Base-by-base conservation (phyloP, 1,284 basidiomycete species). In the Boletus calvinii region DNA sequence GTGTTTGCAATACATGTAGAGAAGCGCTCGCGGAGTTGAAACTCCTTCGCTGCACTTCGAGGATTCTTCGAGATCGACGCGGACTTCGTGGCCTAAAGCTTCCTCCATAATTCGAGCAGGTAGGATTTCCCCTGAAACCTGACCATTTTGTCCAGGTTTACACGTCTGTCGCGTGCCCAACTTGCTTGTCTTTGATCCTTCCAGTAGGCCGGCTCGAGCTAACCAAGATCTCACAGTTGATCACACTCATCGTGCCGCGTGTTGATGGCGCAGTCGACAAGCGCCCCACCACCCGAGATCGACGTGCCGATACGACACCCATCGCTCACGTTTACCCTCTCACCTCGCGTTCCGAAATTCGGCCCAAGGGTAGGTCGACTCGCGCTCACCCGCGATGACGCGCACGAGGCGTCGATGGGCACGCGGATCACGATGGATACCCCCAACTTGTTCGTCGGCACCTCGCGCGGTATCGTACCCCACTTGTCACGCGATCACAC, bases 401-500 rank as follows among this genome's bases (percentile, higher is more conserved):
- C 20, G 7, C 6, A 5, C 15, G 24, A 30, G 20, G 29, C n/a
- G 24, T 13, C 35, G 17, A n/a, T 31, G 12, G 8, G 6, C 7
- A 38, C 37, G 29, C 22, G 11, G 22, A 66, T 77, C 46, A 65
- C 71, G 20, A 70, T 87, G 20, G 59, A 71, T 22, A 91, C 89
- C 0, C 89, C 89, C 1, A 77, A 75, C 1, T 56, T 89, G 40
- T 67, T 90, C 30, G 74, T 80, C 0, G 69, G 77, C 5, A 87
- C 88, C 8, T 85, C 84, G 40, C 81, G 87, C 22, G 90, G 90
- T 0, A 72, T 86, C 24, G 74, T 92, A 0, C 84, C 85, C 2
- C 90, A 92, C 69, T 72, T 92, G 6, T 85, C 87, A 8, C 72
- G 78, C 35, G 88, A 90, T 60, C 81, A 88, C 56, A 70, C 77